phyloP scores from a whole-genome alignment of 345 rosid genomes.

The Psidium friedrichsthalianum region DNA sequence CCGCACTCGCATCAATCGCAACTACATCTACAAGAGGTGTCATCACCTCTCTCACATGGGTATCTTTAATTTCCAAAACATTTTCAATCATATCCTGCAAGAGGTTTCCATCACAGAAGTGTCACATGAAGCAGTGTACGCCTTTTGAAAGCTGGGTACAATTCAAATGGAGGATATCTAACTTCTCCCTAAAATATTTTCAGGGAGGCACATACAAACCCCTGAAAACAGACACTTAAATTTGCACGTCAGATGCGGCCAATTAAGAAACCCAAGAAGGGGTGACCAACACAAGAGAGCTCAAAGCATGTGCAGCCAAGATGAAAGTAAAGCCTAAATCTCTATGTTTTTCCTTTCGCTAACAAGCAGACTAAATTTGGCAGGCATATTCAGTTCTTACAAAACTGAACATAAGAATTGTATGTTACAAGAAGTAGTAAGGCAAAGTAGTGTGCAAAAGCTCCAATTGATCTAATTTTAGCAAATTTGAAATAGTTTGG shows the following conservation, averaged over 20 bases:
- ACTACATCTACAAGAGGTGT: conserved; percentile 98
- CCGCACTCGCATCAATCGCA: conserved; percentile 81
- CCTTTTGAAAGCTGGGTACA: background rate
- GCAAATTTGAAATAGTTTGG: background rate
- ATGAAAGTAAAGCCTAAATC: background rate
- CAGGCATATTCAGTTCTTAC: background rate
- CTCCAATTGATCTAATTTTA: background rate
- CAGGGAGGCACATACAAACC: background rate
- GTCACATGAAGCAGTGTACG: background rate
- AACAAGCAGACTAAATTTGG: background rate
- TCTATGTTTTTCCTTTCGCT: background rate
- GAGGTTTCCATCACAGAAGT: background rate
- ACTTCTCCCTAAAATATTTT: background rate
- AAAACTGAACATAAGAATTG: background rate
- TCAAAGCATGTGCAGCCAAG: background rate
- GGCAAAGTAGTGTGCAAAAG: background rate
- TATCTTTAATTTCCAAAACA: conserved; percentile 96
- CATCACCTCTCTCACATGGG: conserved; percentile 98
- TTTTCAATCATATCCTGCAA: conserved; percentile 98
- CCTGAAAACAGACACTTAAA: background rate
- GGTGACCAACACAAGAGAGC: background rate
- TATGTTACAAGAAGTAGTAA: background rate
- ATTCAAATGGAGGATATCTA: background rate
- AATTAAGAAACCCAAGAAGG: background rate
- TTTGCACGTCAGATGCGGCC: background rate